Base-by-base conservation (phyloP, 2,329 filamentous ascomycete species). In the Didymella pomorum region DNA sequence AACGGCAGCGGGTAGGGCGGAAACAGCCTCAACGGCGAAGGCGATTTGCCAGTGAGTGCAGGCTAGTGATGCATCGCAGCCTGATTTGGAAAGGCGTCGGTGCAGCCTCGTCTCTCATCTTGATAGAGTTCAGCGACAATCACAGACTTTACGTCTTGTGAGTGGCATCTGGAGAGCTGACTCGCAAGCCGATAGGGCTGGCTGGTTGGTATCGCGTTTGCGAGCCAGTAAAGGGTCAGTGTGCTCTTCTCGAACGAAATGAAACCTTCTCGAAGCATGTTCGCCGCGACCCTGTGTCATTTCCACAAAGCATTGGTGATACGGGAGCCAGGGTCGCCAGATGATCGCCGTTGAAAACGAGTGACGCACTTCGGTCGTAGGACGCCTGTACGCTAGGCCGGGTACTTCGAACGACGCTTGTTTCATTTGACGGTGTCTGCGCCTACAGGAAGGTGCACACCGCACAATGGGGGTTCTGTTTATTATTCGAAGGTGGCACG, bases 211-310 rank as follows among this genome's bases (percentile, higher is more conserved):
- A 41, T 31, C 37, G 33, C 25, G 21, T 35, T 47, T 37, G 33
- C 52, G 35, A 33, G 43, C 43, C 35, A 50, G 28, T 26, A 7
- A 14, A 31, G 7, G 42, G 51, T 35, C 43, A 51, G 26, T 31
- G 41, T 44, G 42, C 26, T 18, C 33, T 45, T 55, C 45, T 64
- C 52, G 65, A 71, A 68, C 29, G 53, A 62, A 66, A 61, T 67
- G 64, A 71, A 68, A 69, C 64, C 65, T 71, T 71, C 67, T 71
- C 64, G 68, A 71, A 71, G 67, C 63, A 62, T 68, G 67, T 68
- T 71, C 63, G 64, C 60, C 64, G 59, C 61, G 56, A 43, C 58
- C 62, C 66, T 65, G 64, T 56, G 31, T 67, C 61, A 68, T 69
- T 57, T 71, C 49, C 58, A 52, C 58, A 52, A 54, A 28, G 49